A percentile compares a stretch with the other conserved stretches of the same genome.
Conservation (phyloP, 2,329 filamentous ascomycete species). For the Polytolypa hystricis region DNA sequence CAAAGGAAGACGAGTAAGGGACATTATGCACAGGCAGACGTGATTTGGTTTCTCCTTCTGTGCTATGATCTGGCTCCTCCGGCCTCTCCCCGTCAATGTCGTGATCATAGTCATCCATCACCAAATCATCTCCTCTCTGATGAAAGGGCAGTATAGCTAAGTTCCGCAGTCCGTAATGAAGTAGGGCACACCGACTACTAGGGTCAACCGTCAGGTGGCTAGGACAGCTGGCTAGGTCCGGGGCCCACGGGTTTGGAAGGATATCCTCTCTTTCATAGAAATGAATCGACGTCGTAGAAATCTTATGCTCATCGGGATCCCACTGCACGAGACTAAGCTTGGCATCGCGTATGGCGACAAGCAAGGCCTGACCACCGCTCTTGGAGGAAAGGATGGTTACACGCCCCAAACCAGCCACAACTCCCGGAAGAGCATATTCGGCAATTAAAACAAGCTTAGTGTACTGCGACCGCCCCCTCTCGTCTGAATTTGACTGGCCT, state of each 20-base stretch:
- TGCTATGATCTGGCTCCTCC: conserved; percentile 25
- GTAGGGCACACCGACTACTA: conserved; percentile 80
- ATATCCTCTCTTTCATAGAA: conserved; percentile 95
- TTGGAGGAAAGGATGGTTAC: conserved; percentile 62
- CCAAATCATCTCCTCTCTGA: conserved; percentile 73
- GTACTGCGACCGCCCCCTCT: conserved; percentile 50
- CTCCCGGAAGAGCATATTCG: conserved; percentile 75
- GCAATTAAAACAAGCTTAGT: conserved; percentile 74
- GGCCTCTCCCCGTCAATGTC: conserved; percentile 61
- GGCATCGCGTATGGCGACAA: conserved; percentile 79
- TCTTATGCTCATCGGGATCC: conserved; percentile 67
- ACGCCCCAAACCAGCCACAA: conserved; percentile 68
- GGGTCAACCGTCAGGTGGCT: conserved; percentile 83
- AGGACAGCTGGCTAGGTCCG: conserved; percentile 61
- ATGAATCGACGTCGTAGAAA: conserved; percentile 88
- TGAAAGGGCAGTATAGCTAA: conserved; percentile 90
- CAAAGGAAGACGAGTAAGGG: conserved; percentile 83
- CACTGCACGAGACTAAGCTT: conserved; percentile 90
- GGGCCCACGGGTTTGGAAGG: conserved; percentile 69
- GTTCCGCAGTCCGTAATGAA: conserved; percentile 82
- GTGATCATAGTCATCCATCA: conserved; percentile 83
- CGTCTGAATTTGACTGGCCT: conserved; percentile 31
- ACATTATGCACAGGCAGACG: conserved; percentile 35
- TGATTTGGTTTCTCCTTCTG: conserved; percentile 20
- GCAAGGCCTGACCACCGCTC: conserved; percentile 70